Evolutionary conservation across 768 basidiomycete genomes (phyloP).

Genomic region (Leccinum arenicola): DNA sequence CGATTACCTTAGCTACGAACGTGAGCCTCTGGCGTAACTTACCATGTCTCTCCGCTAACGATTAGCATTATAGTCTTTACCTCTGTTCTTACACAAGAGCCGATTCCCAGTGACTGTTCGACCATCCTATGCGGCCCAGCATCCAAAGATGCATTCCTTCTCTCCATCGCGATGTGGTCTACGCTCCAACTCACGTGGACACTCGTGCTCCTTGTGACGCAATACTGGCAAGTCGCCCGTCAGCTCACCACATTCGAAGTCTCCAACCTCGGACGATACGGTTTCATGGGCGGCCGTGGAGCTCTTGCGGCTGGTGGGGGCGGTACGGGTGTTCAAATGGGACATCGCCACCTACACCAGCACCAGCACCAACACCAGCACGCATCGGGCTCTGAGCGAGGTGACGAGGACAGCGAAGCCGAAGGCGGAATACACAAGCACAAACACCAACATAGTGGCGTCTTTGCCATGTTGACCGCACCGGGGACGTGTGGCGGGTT

Average conservation of each 20-base stretch:
- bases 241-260: slow-evolving; percentile 98
- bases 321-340: slow-evolving; percentile 61
- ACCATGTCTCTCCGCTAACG: neutral
- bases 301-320: slow-evolving; percentile 56
- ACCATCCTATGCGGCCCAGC: slow-evolving; percentile 63
- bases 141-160: slow-evolving; percentile 76
- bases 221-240: slow-evolving; percentile 87
- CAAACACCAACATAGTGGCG: slow-evolving; percentile 41
- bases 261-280: slow-evolving; percentile 90
- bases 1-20: slow-evolving; percentile 80
- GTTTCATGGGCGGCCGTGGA: slow-evolving; percentile 94
- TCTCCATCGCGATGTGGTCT: slow-evolving; percentile 80
- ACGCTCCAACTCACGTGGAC: slow-evolving; percentile 98
- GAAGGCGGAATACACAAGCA: slow-evolving; percentile 40
- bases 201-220: slow-evolving; percentile 75
- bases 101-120: slow-evolving; percentile 19
- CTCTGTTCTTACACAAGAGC: slow-evolving; percentile 25
- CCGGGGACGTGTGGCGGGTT: slow-evolving; percentile 48
- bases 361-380: slow-evolving; percentile 19
- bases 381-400: slow-evolving; percentile 40
- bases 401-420: slow-evolving; percentile 41
- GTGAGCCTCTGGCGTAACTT: slow-evolving; percentile 43
- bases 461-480: slow-evolving; percentile 33
- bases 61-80: slow-evolving; percentile 50
- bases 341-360: slow-evolving; percentile 54